Evolutionary conservation across 768 basidiomycete species (phyloP), one percentile per base, ranked within the genome.

Genomic region (Trametes meyenii): DNA sequence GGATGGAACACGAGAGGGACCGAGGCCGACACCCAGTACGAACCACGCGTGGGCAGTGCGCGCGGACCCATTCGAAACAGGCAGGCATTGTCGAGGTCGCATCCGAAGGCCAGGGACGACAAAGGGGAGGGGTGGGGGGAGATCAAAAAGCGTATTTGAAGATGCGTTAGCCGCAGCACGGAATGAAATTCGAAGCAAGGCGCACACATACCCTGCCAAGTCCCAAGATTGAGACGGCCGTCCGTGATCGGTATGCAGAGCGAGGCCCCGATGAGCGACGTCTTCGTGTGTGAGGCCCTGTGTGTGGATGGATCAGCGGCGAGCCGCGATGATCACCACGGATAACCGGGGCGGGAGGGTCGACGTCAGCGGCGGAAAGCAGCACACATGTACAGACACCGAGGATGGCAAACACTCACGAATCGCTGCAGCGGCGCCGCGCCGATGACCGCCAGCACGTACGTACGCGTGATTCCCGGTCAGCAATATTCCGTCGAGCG

Each of bases 281-380:
- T 84, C 72, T 98, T 97, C 23, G 93, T 93, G 72, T 97, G 96
- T 2, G 92, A 95, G 39, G 90, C 94, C 6, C 90, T 93, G 66
- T 35, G 66, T 35, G 45, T 12, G 26, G 36, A n/a, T n/a, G 43
- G 23, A 19, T 24, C 50, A n/a, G 11, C 35, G 23, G 35, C 44
- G 39, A 23, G 46, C 6, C 19, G 40, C 40, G n/a, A 42, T 48
- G 23, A 24, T 6, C 14, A 50, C 21, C 48, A 50, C 13, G 26
- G 48, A 23, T 45, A 21, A 5, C 11, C 3, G 44, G 2, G n/a
- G 45, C 35, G 45, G 6, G 33, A 7, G 14, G 38, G 29, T 26
- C 13, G 29, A 29, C 55, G 35, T 23, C 33, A 33, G 39, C 36
- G 57, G 26, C 38, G 24, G 48, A 11, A n/a, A n/a, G n/a, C n/a